Percentiles rank a stretch among this genome's conserved stretches.
Evolutionary conservation across 352 stramenopile genomes (phyloP).

Genomic region (Phytophthora cajani): DNA sequence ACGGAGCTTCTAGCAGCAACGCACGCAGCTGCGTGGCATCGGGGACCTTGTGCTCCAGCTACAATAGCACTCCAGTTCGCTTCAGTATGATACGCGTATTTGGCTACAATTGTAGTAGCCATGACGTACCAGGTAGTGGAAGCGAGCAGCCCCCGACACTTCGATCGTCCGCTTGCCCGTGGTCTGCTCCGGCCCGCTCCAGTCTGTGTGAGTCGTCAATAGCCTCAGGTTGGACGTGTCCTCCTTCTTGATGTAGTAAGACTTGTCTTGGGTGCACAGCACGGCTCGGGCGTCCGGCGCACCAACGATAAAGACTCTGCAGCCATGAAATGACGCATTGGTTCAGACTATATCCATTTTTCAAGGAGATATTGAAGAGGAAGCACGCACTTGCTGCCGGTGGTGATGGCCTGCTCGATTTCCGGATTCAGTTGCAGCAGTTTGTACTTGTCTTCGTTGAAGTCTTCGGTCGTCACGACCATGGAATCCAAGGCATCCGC

Average conservation of each 20-base stretch:
- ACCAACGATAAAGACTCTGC: constrained; percentile 75
- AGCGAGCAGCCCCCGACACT: constrained; percentile 60
- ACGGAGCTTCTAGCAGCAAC: constrained; percentile 72
- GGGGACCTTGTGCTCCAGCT: constrained; percentile 71
- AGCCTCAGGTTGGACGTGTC: constrained; percentile 85
- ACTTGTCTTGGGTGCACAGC: constrained; percentile 73
- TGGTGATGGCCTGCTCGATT: constrained; percentile 61
- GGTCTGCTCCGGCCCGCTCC: constrained; percentile 41
- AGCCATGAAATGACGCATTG: not conserved
- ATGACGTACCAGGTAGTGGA: constrained; percentile 67
- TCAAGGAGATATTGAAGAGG: not conserved
- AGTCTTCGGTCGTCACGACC: constrained; percentile 62
- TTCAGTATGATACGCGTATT: not conserved
- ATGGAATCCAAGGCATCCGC: constrained; percentile 33
- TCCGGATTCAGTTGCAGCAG: constrained; percentile 72
- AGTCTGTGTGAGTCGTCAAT: constrained; percentile 65
- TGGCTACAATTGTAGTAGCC: not conserved
- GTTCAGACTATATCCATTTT: not conserved
- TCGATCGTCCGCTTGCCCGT: constrained; percentile 41
- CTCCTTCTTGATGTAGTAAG: constrained; percentile 80
- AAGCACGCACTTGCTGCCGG: constrained; percentile 50
- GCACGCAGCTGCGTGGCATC: constrained; percentile 63
- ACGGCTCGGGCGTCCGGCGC: constrained; percentile 60
- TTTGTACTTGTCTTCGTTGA: constrained; percentile 60
- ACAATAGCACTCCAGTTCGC: not conserved